These are phyloP conservation scores for Breviolum minutum DNA, from an alignment of 73 alveolate species.

Conservation along the genomic window DNA sequence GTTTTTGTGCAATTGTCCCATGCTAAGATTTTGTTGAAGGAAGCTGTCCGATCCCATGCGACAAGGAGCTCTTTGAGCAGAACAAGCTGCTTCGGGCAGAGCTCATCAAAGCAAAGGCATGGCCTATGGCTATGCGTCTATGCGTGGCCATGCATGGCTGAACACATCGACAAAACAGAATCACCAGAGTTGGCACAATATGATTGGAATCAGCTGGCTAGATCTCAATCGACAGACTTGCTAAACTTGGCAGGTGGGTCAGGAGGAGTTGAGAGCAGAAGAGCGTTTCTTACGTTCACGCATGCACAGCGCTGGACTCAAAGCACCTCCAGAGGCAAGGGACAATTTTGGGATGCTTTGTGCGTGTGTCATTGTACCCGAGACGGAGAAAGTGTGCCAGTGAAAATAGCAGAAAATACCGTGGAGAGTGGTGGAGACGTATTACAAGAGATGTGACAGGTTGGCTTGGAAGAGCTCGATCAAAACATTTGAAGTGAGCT, in stretches of 20 bases:
- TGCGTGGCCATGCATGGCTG: not conserved
- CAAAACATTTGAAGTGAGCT: too few species aligned
- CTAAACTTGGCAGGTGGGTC: not conserved
- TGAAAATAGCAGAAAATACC: too few species aligned
- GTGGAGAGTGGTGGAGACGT: too few species aligned
- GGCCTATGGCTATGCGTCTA: not conserved
- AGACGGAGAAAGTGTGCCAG: too few species aligned
- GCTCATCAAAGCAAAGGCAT: constrained; percentile 31
- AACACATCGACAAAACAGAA: not conserved
- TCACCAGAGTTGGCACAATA: not conserved
- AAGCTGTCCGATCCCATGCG: not conserved
- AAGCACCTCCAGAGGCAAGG: constrained; percentile 49
- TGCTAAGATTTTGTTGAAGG: not conserved
- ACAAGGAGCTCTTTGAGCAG: constrained; percentile 66
- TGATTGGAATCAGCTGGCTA: not conserved
- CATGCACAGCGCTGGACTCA: constrained; percentile 33
- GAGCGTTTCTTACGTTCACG: constrained; percentile 56
- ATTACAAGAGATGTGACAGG: too few species aligned
- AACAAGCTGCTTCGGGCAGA: constrained; percentile 55
- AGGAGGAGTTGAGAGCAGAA: not conserved
- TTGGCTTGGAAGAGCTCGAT: too few species aligned
- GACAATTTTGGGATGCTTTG: not conserved
- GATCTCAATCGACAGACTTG: not conserved
- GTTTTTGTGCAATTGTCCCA: too few species aligned
- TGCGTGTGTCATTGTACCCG: too few species aligned